These are phyloP conservation scores for Alternaria angustiovoidea DNA, from an alignment of 2,329 filamentous ascomycete species.

Conservation along the genomic window DNA sequence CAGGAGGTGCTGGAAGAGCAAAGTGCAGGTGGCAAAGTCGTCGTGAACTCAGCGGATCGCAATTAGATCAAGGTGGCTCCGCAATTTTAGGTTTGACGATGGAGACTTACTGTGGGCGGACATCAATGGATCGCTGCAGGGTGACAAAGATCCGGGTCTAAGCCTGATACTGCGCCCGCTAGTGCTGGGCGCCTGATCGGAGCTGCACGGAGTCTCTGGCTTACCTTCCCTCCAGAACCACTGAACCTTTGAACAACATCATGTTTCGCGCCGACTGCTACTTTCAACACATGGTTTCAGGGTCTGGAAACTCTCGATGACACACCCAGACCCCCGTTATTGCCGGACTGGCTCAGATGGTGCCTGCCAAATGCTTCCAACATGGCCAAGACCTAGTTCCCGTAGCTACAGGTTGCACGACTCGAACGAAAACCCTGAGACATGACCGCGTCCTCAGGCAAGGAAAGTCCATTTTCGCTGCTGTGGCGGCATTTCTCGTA, in stretches of 20 bases:
- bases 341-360: not conserved
- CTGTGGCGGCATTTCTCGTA: not conserved
- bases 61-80: not conserved
- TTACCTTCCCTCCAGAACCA: not conserved
- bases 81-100: constrained; percentile 1
- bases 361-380: not conserved
- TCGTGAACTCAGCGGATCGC: not conserved
- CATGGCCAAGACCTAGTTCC: not conserved
- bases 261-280: not conserved
- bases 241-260: not conserved
- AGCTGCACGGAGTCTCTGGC: not conserved
- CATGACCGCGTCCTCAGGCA: not conserved
- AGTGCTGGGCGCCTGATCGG: not conserved
- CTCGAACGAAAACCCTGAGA: not conserved
- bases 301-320: not conserved
- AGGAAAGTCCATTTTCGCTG: not conserved
- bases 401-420: constrained; percentile 10
- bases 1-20: not conserved
- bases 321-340: not conserved
- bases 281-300: constrained; percentile 1
- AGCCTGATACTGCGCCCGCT: not conserved
- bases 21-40: not conserved
- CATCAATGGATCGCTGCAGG: constrained; percentile 8
- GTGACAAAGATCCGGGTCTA: not conserved
- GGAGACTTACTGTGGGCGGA: not conserved